Conservation (phyloP, 768 basidiomycete species). For the Sistotremastrum suecicum region DNA sequence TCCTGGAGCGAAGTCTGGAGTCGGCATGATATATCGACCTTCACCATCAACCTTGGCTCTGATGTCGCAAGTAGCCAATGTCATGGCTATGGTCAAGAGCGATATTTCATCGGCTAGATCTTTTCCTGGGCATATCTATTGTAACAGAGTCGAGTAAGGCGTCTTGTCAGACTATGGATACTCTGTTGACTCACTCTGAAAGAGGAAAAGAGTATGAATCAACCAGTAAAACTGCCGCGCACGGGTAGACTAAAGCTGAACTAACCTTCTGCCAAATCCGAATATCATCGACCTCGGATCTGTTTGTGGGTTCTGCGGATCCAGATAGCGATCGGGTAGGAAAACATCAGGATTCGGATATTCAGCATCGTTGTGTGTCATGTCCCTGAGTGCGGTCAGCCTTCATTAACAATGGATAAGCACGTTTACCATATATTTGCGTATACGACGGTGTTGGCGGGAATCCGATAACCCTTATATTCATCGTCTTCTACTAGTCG, state of each 20-base stretch:
- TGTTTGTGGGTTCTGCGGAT: background rate
- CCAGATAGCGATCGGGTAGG: conserved; percentile 25
- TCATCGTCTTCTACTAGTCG: conserved; percentile 9
- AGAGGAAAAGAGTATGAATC: no score
- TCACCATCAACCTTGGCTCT: no score
- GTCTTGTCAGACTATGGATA: no score
- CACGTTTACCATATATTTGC: conserved; percentile 9
- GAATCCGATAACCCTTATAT: conserved; percentile 15
- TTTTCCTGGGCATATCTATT: no score
- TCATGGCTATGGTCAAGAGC: no score
- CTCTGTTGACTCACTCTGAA: no score
- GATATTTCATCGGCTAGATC: no score
- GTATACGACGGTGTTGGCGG: conserved; percentile 13
- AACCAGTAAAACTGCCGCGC: no score
- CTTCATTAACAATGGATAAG: background rate
- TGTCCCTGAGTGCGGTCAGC: conserved; percentile 17
- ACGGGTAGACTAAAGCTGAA: background rate
- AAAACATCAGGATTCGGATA: conserved; percentile 21
- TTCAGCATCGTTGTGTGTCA: conserved; percentile 23
- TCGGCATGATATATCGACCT: no score
- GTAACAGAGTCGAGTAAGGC: no score
- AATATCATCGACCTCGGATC: conserved; percentile 7
- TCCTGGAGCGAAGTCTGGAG: no score
- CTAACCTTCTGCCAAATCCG: conserved; percentile 10
- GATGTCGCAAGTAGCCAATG: no score